Evolutionary conservation across 1,139 yeast genomes (phyloP).

Genomic region (Kodamaea sp.): DNA sequence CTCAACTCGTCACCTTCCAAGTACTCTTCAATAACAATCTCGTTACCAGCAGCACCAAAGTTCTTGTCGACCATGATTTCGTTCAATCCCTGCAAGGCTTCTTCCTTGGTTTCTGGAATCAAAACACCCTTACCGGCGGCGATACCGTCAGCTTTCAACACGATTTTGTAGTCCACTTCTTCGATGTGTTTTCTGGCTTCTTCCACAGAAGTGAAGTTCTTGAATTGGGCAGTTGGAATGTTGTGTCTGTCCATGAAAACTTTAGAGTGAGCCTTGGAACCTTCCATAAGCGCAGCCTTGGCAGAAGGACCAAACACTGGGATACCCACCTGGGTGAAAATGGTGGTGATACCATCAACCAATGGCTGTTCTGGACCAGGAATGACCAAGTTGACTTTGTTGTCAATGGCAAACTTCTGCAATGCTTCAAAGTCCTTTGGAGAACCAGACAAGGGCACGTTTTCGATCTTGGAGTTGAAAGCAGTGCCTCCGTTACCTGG

Average conservation of each 20-base stretch:
- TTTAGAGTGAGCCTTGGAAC: constrained; percentile 93
- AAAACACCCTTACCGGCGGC: constrained; percentile 99
- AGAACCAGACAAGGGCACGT: constrained; percentile 66
- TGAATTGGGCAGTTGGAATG: constrained; percentile 92
- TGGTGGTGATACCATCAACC: constrained; percentile 84
- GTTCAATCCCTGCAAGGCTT: constrained; percentile 80
- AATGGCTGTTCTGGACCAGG: constrained; percentile 99
- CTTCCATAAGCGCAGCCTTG: constrained; percentile 93
- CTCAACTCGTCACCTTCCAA: constrained; percentile 97
- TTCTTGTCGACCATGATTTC: constrained; percentile 88
- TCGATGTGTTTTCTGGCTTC: constrained; percentile 72
- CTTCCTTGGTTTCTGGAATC: constrained; percentile 82
- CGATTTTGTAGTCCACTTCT: constrained; percentile 71
- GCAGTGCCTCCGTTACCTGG: constrained; percentile 98
- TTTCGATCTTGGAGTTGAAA: constrained; percentile 56
- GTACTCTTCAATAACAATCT: constrained; percentile 94
- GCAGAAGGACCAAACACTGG: constrained; percentile 96
- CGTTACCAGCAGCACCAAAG: constrained; percentile 94
- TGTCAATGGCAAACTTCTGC: constrained; percentile 67
- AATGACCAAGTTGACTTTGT: constrained; percentile 71
- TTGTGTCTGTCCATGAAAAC: constrained; percentile 88
- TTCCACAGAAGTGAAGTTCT: constrained; percentile 75
- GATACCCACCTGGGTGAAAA: constrained; percentile 76
- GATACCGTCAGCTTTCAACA: constrained; percentile 94
- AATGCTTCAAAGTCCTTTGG: constrained; percentile 60